A percentile compares a stretch with the other conserved stretches of the same genome.
These are phyloP conservation scores for Eucalyptus camaldulensis DNA, from an alignment of 345 rosid genomes.

Conservation along the genomic window DNA sequence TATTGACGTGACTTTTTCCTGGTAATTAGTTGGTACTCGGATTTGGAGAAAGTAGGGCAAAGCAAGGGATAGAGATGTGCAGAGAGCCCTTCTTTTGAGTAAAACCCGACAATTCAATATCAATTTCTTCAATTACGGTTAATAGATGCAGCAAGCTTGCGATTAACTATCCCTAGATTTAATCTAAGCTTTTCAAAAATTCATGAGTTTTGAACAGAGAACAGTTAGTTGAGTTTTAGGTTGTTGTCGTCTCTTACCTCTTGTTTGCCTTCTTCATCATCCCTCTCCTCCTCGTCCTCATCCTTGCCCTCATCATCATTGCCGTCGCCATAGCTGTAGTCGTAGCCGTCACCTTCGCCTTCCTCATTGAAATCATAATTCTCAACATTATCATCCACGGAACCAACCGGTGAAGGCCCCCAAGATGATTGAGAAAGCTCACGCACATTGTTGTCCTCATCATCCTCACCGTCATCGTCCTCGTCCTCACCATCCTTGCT, in stretches of 20 bases:
- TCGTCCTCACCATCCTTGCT: not conserved
- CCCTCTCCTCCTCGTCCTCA: constrained; percentile 26
- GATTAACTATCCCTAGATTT: not conserved
- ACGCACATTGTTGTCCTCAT: not conserved
- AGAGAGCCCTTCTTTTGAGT: not conserved
- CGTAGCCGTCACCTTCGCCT: not conserved
- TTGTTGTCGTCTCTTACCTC: not conserved
- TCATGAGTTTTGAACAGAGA: not conserved
- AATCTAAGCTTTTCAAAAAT: not conserved
- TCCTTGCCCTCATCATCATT: constrained; percentile 1
- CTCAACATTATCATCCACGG: not conserved
- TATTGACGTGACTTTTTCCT: not conserved
- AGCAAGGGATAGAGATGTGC: not conserved
- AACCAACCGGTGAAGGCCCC: not conserved
- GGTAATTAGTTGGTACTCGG: not conserved
- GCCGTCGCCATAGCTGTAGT: not conserved
- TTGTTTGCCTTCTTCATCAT: constrained; percentile 13
- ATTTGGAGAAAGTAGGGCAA: not conserved
- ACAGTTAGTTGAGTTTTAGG: no score
- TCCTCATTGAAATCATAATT: not conserved
- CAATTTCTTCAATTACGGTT: not conserved
- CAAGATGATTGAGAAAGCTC: not conserved
- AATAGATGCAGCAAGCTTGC: not conserved
- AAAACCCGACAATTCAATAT: not conserved
- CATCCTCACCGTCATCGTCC: not conserved